Conservation (phyloP, 2,329 filamentous ascomycete genomes). For the Davidsoniella australis region DNA sequence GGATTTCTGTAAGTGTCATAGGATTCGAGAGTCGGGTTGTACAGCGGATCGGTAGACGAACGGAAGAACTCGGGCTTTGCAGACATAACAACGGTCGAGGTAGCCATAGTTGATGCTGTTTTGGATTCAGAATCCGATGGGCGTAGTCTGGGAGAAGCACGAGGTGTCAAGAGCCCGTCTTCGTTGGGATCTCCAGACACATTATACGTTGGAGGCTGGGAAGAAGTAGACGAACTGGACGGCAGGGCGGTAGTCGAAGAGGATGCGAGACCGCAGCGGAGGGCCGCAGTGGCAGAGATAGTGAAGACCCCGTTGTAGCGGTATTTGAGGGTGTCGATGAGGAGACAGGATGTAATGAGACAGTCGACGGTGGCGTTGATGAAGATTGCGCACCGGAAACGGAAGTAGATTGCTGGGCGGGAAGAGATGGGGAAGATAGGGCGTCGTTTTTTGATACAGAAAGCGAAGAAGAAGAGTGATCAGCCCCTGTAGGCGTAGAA, state of each 20-base stretch:
- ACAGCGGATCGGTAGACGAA: conserved; percentile 23
- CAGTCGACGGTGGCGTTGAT: neutral
- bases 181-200: conserved; percentile 5
- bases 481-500: neutral
- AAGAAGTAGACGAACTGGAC: neutral
- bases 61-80: conserved; percentile 20
- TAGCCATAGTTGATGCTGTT: conserved; percentile 10
- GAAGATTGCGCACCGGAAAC: neutral
- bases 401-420: neutral
- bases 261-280: conserved; percentile 1
- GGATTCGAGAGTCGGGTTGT: conserved; percentile 18
- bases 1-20: conserved; percentile 8
- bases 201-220: conserved; percentile 5
- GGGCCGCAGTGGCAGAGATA: conserved; percentile 2
- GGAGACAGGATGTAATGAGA: neutral
- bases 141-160: conserved; percentile 7
- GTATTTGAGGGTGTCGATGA: neutral
- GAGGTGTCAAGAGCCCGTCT: conserved; percentile 10
- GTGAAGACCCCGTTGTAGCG: conserved; percentile 8
- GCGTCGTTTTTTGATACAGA: neutral
- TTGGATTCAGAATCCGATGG: conserved; percentile 2
- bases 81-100: conserved; percentile 7
- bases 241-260: neutral
- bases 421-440: neutral
- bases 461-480: neutral